Evolutionary conservation across 169 alveolate genomes (phyloP).

Genomic region (Eimeria brunetti): DNA sequence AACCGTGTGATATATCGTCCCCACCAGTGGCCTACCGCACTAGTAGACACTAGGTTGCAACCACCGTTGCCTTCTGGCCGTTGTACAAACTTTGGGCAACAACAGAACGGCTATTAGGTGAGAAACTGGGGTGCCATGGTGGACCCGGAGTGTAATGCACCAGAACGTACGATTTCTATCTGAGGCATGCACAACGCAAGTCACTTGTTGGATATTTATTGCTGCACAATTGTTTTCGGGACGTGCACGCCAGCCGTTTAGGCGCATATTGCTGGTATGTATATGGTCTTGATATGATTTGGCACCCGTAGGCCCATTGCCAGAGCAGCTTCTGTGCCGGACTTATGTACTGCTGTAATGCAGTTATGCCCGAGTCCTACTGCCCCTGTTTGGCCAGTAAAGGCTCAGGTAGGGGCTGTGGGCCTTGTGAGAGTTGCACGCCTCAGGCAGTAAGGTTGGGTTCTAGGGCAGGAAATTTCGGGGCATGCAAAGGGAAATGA

Average conservation of each 20-base stretch:
- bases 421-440: not conserved
- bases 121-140: not conserved
- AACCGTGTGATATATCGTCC: not conserved
- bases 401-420: not conserved
- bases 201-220: too few relatives aligned
- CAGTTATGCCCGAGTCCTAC: not conserved
- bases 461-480: not conserved
- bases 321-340: not conserved
- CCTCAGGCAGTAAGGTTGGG: not conserved
- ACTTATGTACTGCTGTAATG: too few relatives aligned
- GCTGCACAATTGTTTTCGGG: not conserved
- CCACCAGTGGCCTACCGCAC: not conserved
- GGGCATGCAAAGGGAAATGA: not conserved
- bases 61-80: too few relatives aligned
- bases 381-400: not conserved
- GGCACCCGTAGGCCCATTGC: not conserved
- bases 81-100: not conserved
- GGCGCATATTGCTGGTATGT: not conserved
- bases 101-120: not conserved
- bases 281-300: not conserved
- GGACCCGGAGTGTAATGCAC: not conserved
- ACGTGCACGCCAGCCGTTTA: not conserved
- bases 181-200: not conserved
- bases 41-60: too few relatives aligned
- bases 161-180: not conserved